Base-by-base conservation (phyloP, 106 monocot species). In the Cymbidium sinense region DNA sequence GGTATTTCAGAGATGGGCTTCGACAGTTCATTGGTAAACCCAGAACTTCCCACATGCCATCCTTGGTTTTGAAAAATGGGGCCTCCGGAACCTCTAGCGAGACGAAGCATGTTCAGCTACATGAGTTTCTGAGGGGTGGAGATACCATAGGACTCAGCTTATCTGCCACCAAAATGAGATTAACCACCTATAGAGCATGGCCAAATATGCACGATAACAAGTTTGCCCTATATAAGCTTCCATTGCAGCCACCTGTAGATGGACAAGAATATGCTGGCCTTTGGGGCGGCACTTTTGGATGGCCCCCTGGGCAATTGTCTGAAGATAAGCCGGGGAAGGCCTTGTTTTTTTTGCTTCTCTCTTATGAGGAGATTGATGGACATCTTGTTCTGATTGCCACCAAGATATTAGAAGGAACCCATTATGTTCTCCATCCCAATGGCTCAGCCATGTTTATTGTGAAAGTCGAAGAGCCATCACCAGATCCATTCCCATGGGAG, bases 351-450 rank as follows among this genome's bases (percentile, higher is more conserved):
- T 65, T 95, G 65, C 64, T 90, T 69, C 82, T 95, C 19, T 88
- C 89, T 4, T 95, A 95, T 65, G 92, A 92, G 74, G 86, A 89
- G 70, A 34, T 79, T 36, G 86, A 87, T 1, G 84, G 86, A 43
- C 41, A 50, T 1, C 70, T 85, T 8, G 36, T 83, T 28, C 81
- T 95, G 47, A 85, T 90, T 71, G 95, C 79, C 17, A 95, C 95
- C 54, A 95, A 95, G 78, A 89, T 95, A 70, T 52, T 95, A 64
- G 95, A 95, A 81, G 95, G 95, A 29, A 95, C 87, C 7, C 89
- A 95, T 33, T 95, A 95, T 77, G 95, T 95, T n/a, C 81, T 95
- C 18, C 92, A 95, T 64, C 95, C 95, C 5, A 95, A 95, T 83
- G 95, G 95, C 2, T 95, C 95, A 2, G 86, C 95, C 31, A 95